Conservation (phyloP, 2,329 filamentous ascomycete genomes). For the Gnomoniopsis smithogilvyi region DNA sequence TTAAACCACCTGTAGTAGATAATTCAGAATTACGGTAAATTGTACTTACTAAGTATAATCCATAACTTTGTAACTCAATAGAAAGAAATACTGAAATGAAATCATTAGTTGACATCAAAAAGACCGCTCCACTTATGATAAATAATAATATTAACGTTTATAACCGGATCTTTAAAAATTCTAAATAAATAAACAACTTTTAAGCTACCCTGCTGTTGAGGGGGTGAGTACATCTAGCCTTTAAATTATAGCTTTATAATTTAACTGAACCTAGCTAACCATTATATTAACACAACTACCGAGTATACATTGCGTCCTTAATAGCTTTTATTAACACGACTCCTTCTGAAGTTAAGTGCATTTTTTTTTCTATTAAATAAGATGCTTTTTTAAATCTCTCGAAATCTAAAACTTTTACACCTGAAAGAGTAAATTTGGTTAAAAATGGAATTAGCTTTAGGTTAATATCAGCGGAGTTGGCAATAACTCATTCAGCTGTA, state of each 20-base stretch:
- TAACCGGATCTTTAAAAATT: conserved; percentile 7
- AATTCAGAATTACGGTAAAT: conserved; percentile 12
- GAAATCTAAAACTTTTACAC: neutral
- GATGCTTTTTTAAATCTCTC: conserved; percentile 1
- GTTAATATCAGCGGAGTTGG: neutral
- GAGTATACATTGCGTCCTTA: neutral
- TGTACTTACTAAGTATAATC: conserved; percentile 25
- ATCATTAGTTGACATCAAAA: conserved; percentile 16
- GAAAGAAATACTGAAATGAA: conserved; percentile 16
- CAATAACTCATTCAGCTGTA: neutral
- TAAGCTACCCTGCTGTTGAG: conserved; percentile 5
- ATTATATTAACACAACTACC: neutral
- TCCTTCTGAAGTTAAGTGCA: conserved; percentile 1
- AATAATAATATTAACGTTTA: conserved; percentile 7
- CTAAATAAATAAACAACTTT: conserved; percentile 14
- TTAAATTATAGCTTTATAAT: conserved; percentile 6
- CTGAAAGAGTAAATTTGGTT: neutral
- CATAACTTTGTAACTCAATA: conserved; percentile 23
- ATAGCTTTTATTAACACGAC: neutral
- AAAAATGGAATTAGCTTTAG: neutral
- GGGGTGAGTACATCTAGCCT: neutral
- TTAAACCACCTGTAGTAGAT: conserved; percentile 4
- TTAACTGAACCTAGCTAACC: neutral
- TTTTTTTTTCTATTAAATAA: neutral
- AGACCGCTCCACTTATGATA: conserved; percentile 7